Percentiles rank a stretch among this genome's conserved stretches.
These are phyloP conservation scores for Limtongozyma cylindracea DNA, from an alignment of 805 yeast genomes.

Conservation along the genomic window DNA sequence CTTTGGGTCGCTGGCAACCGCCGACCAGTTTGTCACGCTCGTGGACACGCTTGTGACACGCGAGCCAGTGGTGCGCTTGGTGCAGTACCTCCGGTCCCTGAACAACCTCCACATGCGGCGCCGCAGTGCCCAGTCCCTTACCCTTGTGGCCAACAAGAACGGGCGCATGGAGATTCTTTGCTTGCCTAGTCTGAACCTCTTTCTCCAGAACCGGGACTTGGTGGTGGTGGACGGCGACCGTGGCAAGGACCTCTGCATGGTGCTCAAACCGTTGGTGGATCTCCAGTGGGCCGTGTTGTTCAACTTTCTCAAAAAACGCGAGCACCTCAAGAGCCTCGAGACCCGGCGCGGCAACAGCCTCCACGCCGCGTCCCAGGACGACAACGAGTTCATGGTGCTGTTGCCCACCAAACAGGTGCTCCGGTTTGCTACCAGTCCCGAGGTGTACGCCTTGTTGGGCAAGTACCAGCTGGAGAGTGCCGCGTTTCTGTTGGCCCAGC, in stretches of 20 bases:
- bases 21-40: too few species aligned
- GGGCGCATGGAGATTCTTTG: constrained; percentile 50
- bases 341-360: constrained; percentile 7
- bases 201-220: constrained; percentile 31
- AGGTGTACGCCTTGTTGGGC: constrained; percentile 29
- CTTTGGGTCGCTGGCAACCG: too few species aligned
- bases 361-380: constrained; percentile 18
- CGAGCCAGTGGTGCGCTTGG: constrained; percentile 8
- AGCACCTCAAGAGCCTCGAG: constrained; percentile 30
- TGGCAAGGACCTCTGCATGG: constrained; percentile 57
- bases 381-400: constrained; percentile 31
- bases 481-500: constrained; percentile 38
- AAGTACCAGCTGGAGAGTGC: constrained; percentile 51
- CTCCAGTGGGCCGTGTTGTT: constrained; percentile 44
- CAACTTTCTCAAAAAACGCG: constrained; percentile 49
- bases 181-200: constrained; percentile 37
- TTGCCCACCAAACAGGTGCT: constrained; percentile 60
- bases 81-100: constrained; percentile 12
- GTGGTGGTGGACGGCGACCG: constrained; percentile 69
- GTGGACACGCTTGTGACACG: constrained; percentile 8
- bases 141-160: constrained; percentile 29
- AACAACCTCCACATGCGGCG: constrained; percentile 15
- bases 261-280: constrained; percentile 36
- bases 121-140: constrained; percentile 13
- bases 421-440: constrained; percentile 53